Conservation (phyloP, 2,329 filamentous ascomycete species). For the Colletotrichum godetiae region DNA sequence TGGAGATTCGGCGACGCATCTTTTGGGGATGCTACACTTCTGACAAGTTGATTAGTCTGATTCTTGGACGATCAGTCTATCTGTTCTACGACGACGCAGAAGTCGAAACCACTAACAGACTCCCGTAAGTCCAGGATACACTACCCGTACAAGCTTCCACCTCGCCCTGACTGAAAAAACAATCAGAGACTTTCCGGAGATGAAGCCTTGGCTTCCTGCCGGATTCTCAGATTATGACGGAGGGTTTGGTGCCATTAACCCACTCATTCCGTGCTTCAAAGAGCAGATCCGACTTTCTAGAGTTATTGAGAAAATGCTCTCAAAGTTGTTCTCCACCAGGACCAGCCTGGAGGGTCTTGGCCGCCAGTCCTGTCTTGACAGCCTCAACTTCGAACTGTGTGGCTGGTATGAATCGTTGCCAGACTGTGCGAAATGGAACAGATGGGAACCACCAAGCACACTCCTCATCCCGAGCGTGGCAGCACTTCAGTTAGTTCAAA, state of each 20-base stretch:
- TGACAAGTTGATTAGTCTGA: slow-evolving; percentile 40
- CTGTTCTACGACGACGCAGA: slow-evolving; percentile 34
- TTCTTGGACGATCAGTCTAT: slow-evolving; percentile 36
- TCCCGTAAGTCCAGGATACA: slow-evolving; percentile 34
- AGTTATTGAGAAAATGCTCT: too few species aligned
- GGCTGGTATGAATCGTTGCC: slow-evolving; percentile 37
- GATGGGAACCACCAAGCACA: slow-evolving; percentile 34
- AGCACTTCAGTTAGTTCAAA: too few species aligned
- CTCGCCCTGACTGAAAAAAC: not conserved
- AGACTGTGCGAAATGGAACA: slow-evolving; percentile 37
- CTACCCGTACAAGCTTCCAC: slow-evolving; percentile 36
- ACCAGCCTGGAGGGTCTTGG: too few species aligned
- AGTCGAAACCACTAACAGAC: slow-evolving; percentile 19
- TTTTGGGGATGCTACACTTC: slow-evolving; percentile 45
- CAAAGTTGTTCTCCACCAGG: too few species aligned
- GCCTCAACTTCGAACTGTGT: not conserved
- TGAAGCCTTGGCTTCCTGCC: too few species aligned
- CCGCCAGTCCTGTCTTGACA: too few species aligned
- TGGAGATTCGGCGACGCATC: slow-evolving; percentile 42
- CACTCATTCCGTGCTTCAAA: too few species aligned
- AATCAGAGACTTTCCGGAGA: too few species aligned
- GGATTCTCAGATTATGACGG: too few species aligned
- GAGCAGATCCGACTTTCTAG: too few species aligned
- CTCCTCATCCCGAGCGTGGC: too few species aligned
- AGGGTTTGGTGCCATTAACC: too few species aligned